Percentiles rank a stretch among this genome's conserved stretches.
Conservation (phyloP, 139 green algal species). For the Gonium pectorale region DNA sequence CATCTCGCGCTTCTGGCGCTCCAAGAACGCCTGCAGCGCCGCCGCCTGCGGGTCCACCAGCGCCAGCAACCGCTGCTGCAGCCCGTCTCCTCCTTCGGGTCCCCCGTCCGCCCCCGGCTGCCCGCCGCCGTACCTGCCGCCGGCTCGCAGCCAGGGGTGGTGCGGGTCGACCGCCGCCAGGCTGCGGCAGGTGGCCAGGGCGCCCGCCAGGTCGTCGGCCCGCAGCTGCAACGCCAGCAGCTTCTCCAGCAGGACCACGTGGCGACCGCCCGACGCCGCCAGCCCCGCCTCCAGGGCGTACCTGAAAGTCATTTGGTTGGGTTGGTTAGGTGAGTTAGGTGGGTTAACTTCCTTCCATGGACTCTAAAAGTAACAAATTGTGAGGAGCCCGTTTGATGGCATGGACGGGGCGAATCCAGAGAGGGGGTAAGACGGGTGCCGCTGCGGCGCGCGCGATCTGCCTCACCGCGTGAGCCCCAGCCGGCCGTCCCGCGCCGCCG, state of each 20-base stretch:
- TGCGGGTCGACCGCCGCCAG: conserved; percentile 16
- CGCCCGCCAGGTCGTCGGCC: conserved; percentile 20
- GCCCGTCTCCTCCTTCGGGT: neutral
- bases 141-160: conserved; percentile 24
- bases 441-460: no score
- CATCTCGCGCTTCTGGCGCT: conserved; percentile 2
- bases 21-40: conserved; percentile 19
- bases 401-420: no score
- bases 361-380: no score
- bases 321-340: no score
- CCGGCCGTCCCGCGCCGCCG: neutral
- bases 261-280: neutral
- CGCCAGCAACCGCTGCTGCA: neutral
- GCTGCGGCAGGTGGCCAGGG: neutral
- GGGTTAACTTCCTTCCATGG: no score
- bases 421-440: no score
- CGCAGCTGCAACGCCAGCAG: conserved; percentile 29
- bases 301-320: no score
- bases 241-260: conserved; percentile 25
- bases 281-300: conserved; percentile 41
- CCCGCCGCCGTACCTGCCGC: neutral
- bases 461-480: conserved; percentile 11
- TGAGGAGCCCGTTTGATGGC: no score
- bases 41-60: conserved; percentile 15
- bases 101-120: neutral